A percentile compares a stretch with the other conserved stretches of the same genome.
These are phyloP conservation scores for Acrocalymma vagum DNA, from an alignment of 2,329 filamentous ascomycete species.

Conservation along the genomic window DNA sequence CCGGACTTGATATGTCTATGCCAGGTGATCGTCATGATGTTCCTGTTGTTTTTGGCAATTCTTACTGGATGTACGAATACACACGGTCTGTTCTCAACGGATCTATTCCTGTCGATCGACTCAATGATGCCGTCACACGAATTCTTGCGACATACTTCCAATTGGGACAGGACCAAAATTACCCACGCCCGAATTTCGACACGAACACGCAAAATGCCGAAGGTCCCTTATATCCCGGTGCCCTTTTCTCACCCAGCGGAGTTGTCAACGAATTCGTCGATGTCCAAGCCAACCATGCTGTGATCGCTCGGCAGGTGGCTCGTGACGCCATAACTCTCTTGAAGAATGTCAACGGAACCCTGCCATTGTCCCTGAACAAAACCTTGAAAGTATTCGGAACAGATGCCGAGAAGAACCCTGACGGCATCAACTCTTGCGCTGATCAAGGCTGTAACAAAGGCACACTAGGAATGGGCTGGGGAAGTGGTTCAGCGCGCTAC, in stretches of 20 bases:
- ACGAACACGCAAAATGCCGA: constrained; percentile 43
- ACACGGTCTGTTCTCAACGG: constrained; percentile 82
- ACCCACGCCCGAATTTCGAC: constrained; percentile 54
- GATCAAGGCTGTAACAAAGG: constrained; percentile 75
- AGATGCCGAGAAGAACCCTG: constrained; percentile 62
- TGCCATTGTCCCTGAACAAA: constrained; percentile 56
- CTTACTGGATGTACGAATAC: constrained; percentile 74
- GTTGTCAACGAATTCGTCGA: constrained; percentile 75
- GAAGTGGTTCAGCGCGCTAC: constrained; percentile 76
- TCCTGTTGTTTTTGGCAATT: constrained; percentile 54
- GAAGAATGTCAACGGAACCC: constrained; percentile 68
- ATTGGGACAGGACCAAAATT: constrained; percentile 47
- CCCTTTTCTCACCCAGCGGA: constrained; percentile 65
- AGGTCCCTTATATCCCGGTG: constrained; percentile 46
- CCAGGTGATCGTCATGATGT: constrained; percentile 71
- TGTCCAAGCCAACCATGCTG: constrained; percentile 62
- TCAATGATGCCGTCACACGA: constrained; percentile 89
- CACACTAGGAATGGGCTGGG: constrained; percentile 80
- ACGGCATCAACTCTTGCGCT: constrained; percentile 71
- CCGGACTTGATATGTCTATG: constrained; percentile 86
- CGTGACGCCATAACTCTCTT: constrained; percentile 65
- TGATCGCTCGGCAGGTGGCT: constrained; percentile 60
- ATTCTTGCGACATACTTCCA: constrained; percentile 89
- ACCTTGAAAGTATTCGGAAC: constrained; percentile 51
- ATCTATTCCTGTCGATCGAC: constrained; percentile 78